phyloP scores from a whole-genome alignment of 768 basidiomycete species.

The Gloeopeniophorella convolvens region DNA sequence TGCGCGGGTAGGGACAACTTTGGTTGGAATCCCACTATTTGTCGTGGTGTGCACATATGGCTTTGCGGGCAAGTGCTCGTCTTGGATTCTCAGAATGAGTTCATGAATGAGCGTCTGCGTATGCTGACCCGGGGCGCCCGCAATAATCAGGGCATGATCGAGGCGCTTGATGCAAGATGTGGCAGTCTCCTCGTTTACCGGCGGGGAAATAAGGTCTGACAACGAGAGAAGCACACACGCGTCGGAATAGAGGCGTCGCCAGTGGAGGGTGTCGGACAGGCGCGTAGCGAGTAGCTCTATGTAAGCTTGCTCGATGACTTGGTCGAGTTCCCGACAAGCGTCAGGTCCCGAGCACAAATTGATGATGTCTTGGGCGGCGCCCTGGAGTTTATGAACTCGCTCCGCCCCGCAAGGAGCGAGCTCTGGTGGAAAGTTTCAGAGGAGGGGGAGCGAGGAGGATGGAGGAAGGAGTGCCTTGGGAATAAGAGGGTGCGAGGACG shows the following conservation, averaged over 20 bases:
- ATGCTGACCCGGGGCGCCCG: slow-evolving; percentile 62
- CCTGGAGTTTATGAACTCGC: slow-evolving; percentile 21
- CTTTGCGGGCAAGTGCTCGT: slow-evolving; percentile 21
- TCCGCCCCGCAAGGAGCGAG: slow-evolving; percentile 30
- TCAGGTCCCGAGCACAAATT: not conserved
- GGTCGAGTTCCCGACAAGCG: slow-evolving; percentile 28
- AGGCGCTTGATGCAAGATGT: slow-evolving; percentile 50
- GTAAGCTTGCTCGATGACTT: slow-evolving; percentile 43
- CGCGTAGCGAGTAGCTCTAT: slow-evolving; percentile 40
- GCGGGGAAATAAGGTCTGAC: slow-evolving; percentile 26
- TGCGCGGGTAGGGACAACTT: not conserved
- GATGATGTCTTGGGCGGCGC: slow-evolving; percentile 2
- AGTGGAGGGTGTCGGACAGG: slow-evolving; percentile 34
- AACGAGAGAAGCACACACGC: slow-evolving; percentile 54
- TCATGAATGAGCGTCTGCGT: slow-evolving; percentile 56
- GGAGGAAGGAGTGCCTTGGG: slow-evolving; percentile 25
- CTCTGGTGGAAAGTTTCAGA: not conserved
- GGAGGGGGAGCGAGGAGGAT: slow-evolving; percentile 23
- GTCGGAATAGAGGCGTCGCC: slow-evolving; percentile 76
- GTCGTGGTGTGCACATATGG: not conserved
- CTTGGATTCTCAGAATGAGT: slow-evolving; percentile 59
- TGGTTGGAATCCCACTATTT: not conserved
- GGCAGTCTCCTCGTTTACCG: slow-evolving; percentile 23
- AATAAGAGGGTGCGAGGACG: slow-evolving; percentile 5
- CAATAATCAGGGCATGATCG: slow-evolving; percentile 78